phyloP scores from a whole-genome alignment of 1,284 basidiomycete genomes.

The Macrocystidia cucumis region DNA sequence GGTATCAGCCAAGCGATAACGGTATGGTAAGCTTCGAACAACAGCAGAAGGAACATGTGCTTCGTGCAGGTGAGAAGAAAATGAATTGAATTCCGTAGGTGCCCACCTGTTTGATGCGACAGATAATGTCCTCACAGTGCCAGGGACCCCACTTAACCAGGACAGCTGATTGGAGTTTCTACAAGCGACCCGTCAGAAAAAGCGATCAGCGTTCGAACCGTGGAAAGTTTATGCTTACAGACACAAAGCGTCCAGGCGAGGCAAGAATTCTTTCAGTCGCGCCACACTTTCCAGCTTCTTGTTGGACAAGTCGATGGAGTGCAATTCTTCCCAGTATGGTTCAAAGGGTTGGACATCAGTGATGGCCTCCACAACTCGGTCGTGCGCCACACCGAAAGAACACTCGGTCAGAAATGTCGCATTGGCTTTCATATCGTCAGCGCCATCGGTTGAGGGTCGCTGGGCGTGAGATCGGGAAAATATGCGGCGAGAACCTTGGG shows the following conservation, averaged over 20 bases:
- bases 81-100: constrained; percentile 8
- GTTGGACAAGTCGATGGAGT: constrained; percentile 69
- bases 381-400: constrained; percentile 89
- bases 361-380: constrained; percentile 85
- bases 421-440: constrained; percentile 52
- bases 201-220: constrained; percentile 10
- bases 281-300: constrained; percentile 86
- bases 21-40: constrained; percentile 7
- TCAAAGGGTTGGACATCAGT: constrained; percentile 95
- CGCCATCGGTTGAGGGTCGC: constrained; percentile 18
- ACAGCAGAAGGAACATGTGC: constrained; percentile 3
- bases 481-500: constrained; percentile 28
- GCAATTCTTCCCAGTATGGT: constrained; percentile 87
- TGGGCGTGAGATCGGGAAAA: constrained; percentile 39
- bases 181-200: constrained; percentile 9
- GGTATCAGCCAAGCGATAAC: too few relatives aligned
- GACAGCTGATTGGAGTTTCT: constrained; percentile 79
- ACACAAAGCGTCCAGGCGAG: constrained; percentile 72
- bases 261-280: constrained; percentile 90
- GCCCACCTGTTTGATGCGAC: constrained; percentile 70
- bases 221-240: constrained; percentile 46
- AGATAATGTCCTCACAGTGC: constrained; percentile 72
- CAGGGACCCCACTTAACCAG: constrained; percentile 85
- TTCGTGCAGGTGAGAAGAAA: constrained; percentile 3
- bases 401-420: constrained; percentile 91